Percentiles rank a stretch among this genome's conserved stretches.
Evolutionary conservation across 2,329 filamentous ascomycete species (phyloP).

Genomic region (Ceratocystis eucalypticola): DNA sequence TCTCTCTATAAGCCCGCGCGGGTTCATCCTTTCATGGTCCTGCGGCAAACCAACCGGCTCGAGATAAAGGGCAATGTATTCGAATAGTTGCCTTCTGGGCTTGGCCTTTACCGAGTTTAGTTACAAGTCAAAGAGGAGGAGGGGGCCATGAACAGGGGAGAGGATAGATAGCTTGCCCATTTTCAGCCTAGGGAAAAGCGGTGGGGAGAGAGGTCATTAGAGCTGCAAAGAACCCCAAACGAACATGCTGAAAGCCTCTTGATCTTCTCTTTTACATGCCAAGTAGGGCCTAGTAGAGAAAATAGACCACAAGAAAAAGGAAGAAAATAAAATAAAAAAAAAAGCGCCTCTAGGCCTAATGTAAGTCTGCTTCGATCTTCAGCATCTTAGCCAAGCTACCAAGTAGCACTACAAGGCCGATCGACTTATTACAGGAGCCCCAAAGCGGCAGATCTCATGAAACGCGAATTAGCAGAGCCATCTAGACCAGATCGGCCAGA

Average conservation of each 20-base stretch:
- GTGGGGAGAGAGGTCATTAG: neutral
- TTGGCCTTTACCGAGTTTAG: too few species aligned
- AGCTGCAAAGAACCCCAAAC: neutral
- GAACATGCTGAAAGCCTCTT: neutral
- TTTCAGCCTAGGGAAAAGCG: neutral
- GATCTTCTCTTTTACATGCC: neutral
- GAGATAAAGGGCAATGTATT: neutral
- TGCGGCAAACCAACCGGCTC: neutral
- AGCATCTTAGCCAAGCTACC: neutral
- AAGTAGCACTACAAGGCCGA: neutral
- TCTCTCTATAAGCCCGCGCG: neutral
- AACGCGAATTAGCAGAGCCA: neutral
- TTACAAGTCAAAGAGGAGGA: neutral
- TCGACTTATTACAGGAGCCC: neutral
- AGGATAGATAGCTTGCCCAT: neutral
- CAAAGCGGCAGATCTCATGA: slow-evolving; percentile 5
- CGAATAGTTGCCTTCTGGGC: too few species aligned
- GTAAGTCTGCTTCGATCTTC: neutral
- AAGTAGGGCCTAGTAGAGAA: neutral
- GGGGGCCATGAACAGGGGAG: neutral
- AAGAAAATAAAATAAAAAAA: neutral
- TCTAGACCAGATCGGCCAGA: neutral
- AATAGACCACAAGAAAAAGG: neutral
- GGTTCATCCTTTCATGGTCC: neutral
- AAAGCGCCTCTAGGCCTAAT: neutral